A percentile compares a stretch with the other conserved stretches of the same genome.
Evolutionary conservation across 2,329 filamentous ascomycete genomes (phyloP).

Genomic region (Pseudogymnoascus sp.): DNA sequence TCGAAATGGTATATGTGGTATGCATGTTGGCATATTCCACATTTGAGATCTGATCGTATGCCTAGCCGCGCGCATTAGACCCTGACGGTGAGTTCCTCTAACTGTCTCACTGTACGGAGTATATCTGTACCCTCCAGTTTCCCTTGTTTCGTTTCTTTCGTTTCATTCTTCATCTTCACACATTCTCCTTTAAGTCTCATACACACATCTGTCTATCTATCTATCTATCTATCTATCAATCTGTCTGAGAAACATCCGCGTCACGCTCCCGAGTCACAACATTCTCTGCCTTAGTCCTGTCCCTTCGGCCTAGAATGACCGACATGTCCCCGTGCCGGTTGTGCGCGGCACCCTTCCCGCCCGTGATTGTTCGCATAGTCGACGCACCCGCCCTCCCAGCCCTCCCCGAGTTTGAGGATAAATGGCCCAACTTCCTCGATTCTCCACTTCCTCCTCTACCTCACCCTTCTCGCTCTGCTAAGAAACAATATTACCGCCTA

Average conservation of each 20-base stretch:
- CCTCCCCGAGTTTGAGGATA: background rate
- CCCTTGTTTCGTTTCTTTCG: background rate
- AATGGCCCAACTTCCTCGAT: conserved; percentile 2
- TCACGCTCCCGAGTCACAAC: background rate
- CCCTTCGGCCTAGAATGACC: conserved; percentile 3
- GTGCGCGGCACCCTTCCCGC: background rate
- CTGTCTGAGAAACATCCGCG: background rate
- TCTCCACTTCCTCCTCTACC: background rate
- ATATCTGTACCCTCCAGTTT: background rate
- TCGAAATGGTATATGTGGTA: background rate
- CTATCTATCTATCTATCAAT: background rate
- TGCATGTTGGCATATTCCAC: background rate
- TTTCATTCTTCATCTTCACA: background rate
- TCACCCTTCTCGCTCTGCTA: background rate
- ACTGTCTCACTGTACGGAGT: background rate
- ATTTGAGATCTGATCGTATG: conserved; percentile 7
- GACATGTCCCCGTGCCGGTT: conserved; percentile 4
- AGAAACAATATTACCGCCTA: background rate
- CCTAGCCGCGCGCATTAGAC: background rate
- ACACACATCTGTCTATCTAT: background rate
- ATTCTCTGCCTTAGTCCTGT: background rate
- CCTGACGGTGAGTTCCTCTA: background rate
- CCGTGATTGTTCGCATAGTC: conserved; percentile 4
- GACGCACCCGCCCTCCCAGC: background rate
- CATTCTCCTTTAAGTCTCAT: background rate